Conservation (phyloP, 1,139 yeast species). For the Blastobotrys indianensis region DNA sequence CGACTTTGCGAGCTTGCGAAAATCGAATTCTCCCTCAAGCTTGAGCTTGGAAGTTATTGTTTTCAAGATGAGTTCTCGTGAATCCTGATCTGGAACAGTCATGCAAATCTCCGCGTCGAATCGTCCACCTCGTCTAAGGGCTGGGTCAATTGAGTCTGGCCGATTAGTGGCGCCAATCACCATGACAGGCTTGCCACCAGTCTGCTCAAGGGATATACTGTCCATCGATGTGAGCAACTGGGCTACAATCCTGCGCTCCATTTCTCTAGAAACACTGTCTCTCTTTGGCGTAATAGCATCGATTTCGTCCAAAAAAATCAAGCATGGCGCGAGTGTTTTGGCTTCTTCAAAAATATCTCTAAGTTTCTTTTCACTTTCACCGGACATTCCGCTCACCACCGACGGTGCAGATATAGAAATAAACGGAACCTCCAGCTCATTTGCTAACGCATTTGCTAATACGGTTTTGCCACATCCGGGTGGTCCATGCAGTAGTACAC, state of each 20-base stretch:
- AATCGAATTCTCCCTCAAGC: conserved; percentile 67
- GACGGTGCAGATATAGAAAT: conserved; percentile 91
- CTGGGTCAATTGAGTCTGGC: conserved; percentile 95
- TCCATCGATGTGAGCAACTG: conserved; percentile 93
- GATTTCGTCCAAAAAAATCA: conserved; percentile 89
- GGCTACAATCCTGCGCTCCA: conserved; percentile 97
- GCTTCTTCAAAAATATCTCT: conserved; percentile 95
- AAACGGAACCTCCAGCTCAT: conserved; percentile 90
- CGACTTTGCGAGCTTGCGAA: conserved; percentile 68
- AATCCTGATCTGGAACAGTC: conserved; percentile 85
- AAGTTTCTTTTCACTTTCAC: conserved; percentile 91
- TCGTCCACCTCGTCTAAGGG: conserved; percentile 92
- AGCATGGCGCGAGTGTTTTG: conserved; percentile 79
- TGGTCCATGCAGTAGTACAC: conserved; percentile 91
- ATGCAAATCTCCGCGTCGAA: conserved; percentile 92
- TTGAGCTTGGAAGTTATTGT: conserved; percentile 61
- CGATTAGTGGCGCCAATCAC: conserved; percentile 96
- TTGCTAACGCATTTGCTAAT: conserved; percentile 92
- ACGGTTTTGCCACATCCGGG: conserved; percentile 99
- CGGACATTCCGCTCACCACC: conserved; percentile 99
- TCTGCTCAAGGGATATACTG: conserved; percentile 78
- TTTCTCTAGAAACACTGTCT: conserved; percentile 96
- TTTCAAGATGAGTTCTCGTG: conserved; percentile 68
- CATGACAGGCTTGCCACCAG: conserved; percentile 89
- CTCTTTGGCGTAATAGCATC: conserved; percentile 98